These are phyloP conservation scores for Trypanosoma cruzi DNA, from an alignment of 208 protist species.

Conservation along the genomic window DNA sequence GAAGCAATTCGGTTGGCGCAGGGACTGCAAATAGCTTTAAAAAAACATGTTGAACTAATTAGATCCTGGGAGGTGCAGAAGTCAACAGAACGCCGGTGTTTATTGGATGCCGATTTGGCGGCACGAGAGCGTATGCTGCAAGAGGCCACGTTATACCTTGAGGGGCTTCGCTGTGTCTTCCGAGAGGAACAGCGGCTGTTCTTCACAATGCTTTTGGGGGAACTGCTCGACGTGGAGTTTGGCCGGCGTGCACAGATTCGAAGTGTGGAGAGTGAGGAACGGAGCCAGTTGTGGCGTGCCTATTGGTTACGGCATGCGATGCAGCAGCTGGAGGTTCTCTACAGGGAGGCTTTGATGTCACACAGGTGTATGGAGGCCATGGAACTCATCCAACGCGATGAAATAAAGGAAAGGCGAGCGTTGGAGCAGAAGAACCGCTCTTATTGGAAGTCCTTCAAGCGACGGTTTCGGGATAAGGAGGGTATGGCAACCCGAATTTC, in stretches of 20 bases:
- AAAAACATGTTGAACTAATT: not conserved
- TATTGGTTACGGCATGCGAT: not conserved
- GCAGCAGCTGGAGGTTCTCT: not conserved
- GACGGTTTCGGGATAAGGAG: conserved; percentile 5
- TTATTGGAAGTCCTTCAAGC: conserved; percentile 8
- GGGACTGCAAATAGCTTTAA: not conserved
- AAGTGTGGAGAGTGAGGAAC: conserved; percentile 8
- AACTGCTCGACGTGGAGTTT: conserved; percentile 16
- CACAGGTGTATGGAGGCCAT: not conserved
- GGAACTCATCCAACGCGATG: conserved; percentile 13
- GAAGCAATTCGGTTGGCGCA: not conserved
- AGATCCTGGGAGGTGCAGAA: not conserved
- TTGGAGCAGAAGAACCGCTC: conserved; percentile 20
- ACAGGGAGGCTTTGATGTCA: not conserved
- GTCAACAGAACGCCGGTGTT: conserved; percentile 10
- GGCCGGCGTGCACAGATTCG: conserved; percentile 6
- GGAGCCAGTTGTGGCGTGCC: conserved; percentile 17
- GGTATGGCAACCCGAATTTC: not conserved
- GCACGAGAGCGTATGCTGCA: conserved; percentile 9
- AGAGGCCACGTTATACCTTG: conserved; percentile 1
- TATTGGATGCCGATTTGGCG: conserved; percentile 4
- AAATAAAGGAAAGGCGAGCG: conserved; percentile 5
- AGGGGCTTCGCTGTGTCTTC: conserved; percentile 10
- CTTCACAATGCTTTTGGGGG: conserved; percentile 9
- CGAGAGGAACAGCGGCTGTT: conserved; percentile 18